Conservation (phyloP, 1,284 basidiomycete genomes). For the Boletus sp. region DNA sequence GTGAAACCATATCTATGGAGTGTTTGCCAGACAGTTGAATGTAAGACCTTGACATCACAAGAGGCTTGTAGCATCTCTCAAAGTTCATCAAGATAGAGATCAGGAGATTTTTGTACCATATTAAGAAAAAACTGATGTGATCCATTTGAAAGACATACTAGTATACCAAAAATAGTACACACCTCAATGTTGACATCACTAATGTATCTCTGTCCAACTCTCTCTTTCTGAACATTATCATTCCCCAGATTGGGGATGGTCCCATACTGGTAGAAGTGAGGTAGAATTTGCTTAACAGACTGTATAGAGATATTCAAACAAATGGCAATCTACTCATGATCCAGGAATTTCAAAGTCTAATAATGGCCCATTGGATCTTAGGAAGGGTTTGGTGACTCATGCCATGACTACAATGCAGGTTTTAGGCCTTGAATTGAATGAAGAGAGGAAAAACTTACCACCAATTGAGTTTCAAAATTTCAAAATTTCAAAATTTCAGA, state of each 20-base stretch:
- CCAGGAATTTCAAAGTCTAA: not conserved
- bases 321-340: not conserved
- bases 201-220: not conserved
- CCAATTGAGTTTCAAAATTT: too few species aligned
- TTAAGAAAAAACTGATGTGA: not conserved
- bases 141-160: not conserved
- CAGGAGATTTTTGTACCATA: not conserved
- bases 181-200: not conserved
- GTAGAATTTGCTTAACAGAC: not conserved
- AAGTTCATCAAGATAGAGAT: conserved; percentile 1
- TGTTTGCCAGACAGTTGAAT: conserved; percentile 25
- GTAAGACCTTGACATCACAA: conserved; percentile 6
- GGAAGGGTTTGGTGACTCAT: not conserved
- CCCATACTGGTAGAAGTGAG: not conserved
- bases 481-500: too few species aligned
- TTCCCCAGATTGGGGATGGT: not conserved
- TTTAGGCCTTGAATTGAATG: too few species aligned
- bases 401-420: not conserved
- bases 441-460: too few species aligned
- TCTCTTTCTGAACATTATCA: not conserved
- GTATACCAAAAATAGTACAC: not conserved
- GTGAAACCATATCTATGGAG: conserved; percentile 24
- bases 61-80: not conserved
- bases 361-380: not conserved
- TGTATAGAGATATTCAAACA: not conserved